Percentiles rank a stretch among this genome's conserved stretches.
Conservation (phyloP, 2,329 filamentous ascomycete species). For the Blastomyces emzantsi region DNA sequence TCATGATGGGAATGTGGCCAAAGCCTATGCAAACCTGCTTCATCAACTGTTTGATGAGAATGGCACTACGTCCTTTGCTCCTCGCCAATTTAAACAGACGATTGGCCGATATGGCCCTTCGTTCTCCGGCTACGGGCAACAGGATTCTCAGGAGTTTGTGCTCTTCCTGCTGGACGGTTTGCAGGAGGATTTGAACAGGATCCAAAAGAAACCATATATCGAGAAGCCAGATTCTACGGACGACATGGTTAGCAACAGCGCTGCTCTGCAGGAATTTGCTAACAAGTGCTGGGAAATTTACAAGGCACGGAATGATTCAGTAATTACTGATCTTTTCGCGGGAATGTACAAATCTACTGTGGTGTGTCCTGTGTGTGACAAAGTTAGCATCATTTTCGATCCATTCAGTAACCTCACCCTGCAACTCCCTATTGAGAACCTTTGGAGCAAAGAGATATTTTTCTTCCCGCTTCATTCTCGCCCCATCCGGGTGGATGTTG, state of each 20-base stretch:
- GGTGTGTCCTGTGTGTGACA: conserved; percentile 80
- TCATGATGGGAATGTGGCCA: conserved; percentile 78
- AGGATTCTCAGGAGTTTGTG: conserved; percentile 95
- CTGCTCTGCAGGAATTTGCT: conserved; percentile 74
- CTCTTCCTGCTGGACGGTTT: conserved; percentile 90
- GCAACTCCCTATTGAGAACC: conserved; percentile 76
- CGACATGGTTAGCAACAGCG: conserved; percentile 77
- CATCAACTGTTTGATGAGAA: conserved; percentile 67
- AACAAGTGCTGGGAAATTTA: conserved; percentile 87
- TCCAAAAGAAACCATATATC: conserved; percentile 93
- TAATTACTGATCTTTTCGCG: conserved; percentile 90
- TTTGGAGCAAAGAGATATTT: conserved; percentile 65
- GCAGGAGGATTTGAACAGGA: conserved; percentile 88
- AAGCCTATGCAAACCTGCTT: conserved; percentile 67
- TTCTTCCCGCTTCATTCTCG: conserved; percentile 67
- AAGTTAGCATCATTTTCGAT: conserved; percentile 98
- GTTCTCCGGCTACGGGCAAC: conserved; percentile 91
- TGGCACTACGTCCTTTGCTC: conserved; percentile 59
- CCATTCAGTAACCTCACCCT: conserved; percentile 93
- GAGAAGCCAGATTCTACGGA: conserved; percentile 97
- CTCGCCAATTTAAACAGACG: conserved; percentile 70
- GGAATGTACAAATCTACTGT: conserved; percentile 98
- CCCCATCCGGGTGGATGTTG: conserved; percentile 65
- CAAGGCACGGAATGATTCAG: conserved; percentile 83
- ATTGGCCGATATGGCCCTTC: conserved; percentile 73